These are phyloP conservation scores for Ganoderma lucidum DNA, from an alignment of 1,284 basidiomycete species.

Conservation along the genomic window DNA sequence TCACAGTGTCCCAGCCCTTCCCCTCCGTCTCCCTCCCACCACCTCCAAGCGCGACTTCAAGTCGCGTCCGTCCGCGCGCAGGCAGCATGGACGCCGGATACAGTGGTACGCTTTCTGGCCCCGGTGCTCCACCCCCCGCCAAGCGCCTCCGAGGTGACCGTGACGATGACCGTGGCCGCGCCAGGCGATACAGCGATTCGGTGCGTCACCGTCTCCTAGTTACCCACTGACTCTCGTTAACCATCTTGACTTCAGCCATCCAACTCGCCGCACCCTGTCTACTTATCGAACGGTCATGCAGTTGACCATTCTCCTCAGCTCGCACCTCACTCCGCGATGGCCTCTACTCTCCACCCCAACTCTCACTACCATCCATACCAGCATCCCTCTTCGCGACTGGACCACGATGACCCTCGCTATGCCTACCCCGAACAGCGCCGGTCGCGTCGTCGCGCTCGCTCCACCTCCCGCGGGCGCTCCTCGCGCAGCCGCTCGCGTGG, in stretches of 20 bases:
- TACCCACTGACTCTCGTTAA: neutral
- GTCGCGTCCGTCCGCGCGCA: slow-evolving; percentile 50
- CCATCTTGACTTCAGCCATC: slow-evolving; percentile 32
- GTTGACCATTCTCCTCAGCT: slow-evolving; percentile 34
- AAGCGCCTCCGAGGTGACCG: slow-evolving; percentile 53
- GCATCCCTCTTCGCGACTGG: slow-evolving; percentile 29
- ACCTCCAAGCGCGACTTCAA: slow-evolving; percentile 37
- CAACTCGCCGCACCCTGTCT: slow-evolving; percentile 33
- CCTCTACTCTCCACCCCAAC: slow-evolving; percentile 33
- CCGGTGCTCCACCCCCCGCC: slow-evolving; percentile 50
- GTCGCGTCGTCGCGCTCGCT: slow-evolving; percentile 34
- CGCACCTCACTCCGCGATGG: slow-evolving; percentile 23
- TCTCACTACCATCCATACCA: slow-evolving; percentile 29
- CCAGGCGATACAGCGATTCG: slow-evolving; percentile 34
- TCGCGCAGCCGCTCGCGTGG: slow-evolving; percentile 43
- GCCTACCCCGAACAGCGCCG: slow-evolving; percentile 31
- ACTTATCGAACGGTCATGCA: slow-evolving; percentile 34
- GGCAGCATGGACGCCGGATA: slow-evolving; percentile 50
- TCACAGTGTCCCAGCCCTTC: slow-evolving; percentile 37
- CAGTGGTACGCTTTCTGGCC: slow-evolving; percentile 34
- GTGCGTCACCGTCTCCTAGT: slow-evolving; percentile 34
- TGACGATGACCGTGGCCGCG: slow-evolving; percentile 33
- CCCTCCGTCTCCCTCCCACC: slow-evolving; percentile 40
- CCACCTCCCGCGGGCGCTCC: slow-evolving; percentile 37
- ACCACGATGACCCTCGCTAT: slow-evolving; percentile 38